Percentiles rank a stretch among this genome's conserved stretches.
phyloP scores from a whole-genome alignment of 805 yeast species.

The Blastobotrys robertii region DNA sequence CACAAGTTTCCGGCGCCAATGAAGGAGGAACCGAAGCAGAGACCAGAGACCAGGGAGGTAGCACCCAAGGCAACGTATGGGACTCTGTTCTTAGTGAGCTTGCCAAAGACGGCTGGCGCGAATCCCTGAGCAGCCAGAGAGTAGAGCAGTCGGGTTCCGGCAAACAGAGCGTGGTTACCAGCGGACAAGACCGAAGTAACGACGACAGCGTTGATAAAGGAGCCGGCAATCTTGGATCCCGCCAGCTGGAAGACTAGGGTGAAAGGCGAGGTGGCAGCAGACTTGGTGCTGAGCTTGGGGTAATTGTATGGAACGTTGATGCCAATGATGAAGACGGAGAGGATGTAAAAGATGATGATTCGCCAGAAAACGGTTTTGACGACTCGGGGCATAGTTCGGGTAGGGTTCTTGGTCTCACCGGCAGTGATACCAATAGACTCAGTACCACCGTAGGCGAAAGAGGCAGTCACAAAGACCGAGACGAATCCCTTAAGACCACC shows the following conservation, averaged over 20 bases:
- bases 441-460: slow-evolving; percentile 49
- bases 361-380: slow-evolving; percentile 47
- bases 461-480: slow-evolving; percentile 46
- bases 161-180: slow-evolving; percentile 54
- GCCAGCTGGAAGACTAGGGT: slow-evolving; percentile 35
- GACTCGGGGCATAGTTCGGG: slow-evolving; percentile 47
- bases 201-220: slow-evolving; percentile 50
- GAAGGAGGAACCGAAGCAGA: slow-evolving; percentile 50
- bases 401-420: slow-evolving; percentile 52
- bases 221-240: slow-evolving; percentile 37
- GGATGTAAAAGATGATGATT: slow-evolving; percentile 43
- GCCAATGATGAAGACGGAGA: slow-evolving; percentile 47
- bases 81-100: slow-evolving; percentile 40
- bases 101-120: slow-evolving; percentile 44
- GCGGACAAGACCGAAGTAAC: slow-evolving; percentile 55
- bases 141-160: slow-evolving; percentile 55
- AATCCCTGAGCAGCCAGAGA: slow-evolving; percentile 49
- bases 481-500: slow-evolving; percentile 35
- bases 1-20: slow-evolving; percentile 45
- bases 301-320: slow-evolving; percentile 49
- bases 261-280: slow-evolving; percentile 39
- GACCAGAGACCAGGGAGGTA: slow-evolving; percentile 47
- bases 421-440: slow-evolving; percentile 52
- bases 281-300: slow-evolving; percentile 31
- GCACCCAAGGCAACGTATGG: slow-evolving; percentile 39